A percentile compares a stretch with the other conserved stretches of the same genome.
Conservation (phyloP, 305 asterid species). For the Vinca major region DNA sequence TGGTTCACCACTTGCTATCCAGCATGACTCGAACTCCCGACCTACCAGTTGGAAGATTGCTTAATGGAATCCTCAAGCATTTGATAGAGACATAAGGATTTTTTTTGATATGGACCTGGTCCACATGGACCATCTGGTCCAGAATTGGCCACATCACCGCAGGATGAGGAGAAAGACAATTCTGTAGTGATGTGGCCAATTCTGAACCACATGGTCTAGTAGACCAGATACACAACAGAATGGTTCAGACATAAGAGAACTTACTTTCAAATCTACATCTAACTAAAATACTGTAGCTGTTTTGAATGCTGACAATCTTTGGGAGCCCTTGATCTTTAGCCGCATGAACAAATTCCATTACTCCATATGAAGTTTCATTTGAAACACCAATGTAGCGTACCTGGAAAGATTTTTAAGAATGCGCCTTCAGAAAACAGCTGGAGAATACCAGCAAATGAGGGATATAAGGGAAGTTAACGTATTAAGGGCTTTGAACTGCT, state of each 20-base stretch:
- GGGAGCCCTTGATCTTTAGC: constrained; percentile 84
- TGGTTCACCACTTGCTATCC: too few species aligned
- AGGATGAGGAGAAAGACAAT: too few species aligned
- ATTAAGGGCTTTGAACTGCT: neutral
- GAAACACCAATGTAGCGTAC: constrained; percentile 91
- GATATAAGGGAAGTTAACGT: neutral
- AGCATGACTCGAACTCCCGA: too few species aligned
- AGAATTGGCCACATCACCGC: too few species aligned
- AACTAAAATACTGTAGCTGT: constrained; percentile 65
- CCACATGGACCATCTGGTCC: too few species aligned
- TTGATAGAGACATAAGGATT: constrained; percentile 10
- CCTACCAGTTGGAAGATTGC: neutral
- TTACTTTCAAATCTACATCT: constrained; percentile 79
- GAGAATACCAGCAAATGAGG: constrained; percentile 2
- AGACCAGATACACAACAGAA: too few species aligned
- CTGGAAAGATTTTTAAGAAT: constrained; percentile 32
- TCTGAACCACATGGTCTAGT: too few species aligned
- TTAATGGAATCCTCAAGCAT: neutral
- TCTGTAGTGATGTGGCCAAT: too few species aligned
- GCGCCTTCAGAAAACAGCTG: constrained; percentile 1
- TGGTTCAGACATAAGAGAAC: constrained; percentile 27
- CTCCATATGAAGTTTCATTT: constrained; percentile 91
- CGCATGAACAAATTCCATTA: constrained; percentile 84
- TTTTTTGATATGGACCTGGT: too few species aligned
- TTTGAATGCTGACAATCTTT: constrained; percentile 86